Evolutionary conservation across 2,329 filamentous ascomycete genomes (phyloP), one percentile per base, ranked within the genome.

Genomic region (Pseudogymnoascus sp.): DNA sequence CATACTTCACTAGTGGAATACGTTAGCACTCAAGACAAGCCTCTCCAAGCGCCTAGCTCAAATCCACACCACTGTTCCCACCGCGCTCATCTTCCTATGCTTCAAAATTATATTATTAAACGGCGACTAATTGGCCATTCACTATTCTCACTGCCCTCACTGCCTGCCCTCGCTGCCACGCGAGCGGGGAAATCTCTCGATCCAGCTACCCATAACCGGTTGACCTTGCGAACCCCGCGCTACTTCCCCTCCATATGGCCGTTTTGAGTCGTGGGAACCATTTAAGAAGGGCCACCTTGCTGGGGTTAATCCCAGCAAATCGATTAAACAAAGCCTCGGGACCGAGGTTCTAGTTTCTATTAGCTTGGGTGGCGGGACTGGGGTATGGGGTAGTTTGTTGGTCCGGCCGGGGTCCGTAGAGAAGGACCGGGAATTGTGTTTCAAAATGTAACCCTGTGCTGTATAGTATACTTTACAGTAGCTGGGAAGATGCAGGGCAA

Each of bases 141-240:
- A 18, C n/a, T 33, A 15, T 5, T n/a, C 5, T 55, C 3, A 18
- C 29, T 33, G 4, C n/a, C 5, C 21, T 21, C 21, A 21, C 21
- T 21, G 21, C 21, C 21, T 33, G 29, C 4, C 27, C 5, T 55
- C 3, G 12, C 29, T 33, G 4, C n/a, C 5, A 55, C 15, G 5
- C 5, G 29, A 55, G 29, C 29, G n/a, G 48, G 9, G 29, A 55
- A 33, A 33, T 9, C 9, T 29, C 8, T 7, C 2, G 18, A n/a
- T 18, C 48, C 18, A 7, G 18, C 2, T 0, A 33, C 48, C 48
- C 48, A 4, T 55, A 33, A 55, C 48, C 29, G 48, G 48, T 10
- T 33, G 48, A 55, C 29, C 48, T 55, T 55, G 48, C 48, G 48
- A 55, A 55, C 48, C 48, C 48, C 48, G 48, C 48, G n/a, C 15